phyloP scores from a whole-genome alignment of 2,329 filamentous ascomycete species.

The Penicillium sclerotiorum region DNA sequence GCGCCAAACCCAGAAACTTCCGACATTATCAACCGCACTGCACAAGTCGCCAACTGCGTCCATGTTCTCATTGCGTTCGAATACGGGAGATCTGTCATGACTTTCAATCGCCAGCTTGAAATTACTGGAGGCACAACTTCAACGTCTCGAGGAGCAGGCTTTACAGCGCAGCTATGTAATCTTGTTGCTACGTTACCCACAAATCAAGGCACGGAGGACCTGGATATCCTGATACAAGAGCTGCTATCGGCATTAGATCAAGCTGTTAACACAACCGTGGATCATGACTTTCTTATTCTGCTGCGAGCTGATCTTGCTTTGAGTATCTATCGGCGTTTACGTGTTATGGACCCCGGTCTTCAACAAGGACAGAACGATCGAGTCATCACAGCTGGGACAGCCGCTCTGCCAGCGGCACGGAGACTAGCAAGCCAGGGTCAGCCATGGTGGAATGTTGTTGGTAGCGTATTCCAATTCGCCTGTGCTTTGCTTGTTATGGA shows the following conservation, averaged over 20 bases:
- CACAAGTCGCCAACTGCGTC: constrained; percentile 31
- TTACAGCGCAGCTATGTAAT: constrained; percentile 20
- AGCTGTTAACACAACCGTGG: constrained; percentile 13
- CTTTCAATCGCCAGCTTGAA: constrained; percentile 26
- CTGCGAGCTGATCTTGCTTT: constrained; percentile 33
- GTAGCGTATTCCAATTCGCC: constrained; percentile 47
- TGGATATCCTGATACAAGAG: constrained; percentile 6
- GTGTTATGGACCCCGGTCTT: constrained; percentile 41
- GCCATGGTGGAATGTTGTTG: constrained; percentile 50
- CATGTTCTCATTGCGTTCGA: constrained; percentile 38
- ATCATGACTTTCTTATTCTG: constrained; percentile 36
- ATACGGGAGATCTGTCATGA: constrained; percentile 34
- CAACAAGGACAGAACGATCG: constrained; percentile 41
- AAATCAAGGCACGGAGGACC: constrained; percentile 1
- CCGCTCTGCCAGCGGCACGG: constrained; percentile 37
- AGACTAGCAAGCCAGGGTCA: constrained; percentile 36
- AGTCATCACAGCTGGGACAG: constrained; percentile 38
- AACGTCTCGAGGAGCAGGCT: constrained; percentile 11
- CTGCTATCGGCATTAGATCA: constrained; percentile 12
- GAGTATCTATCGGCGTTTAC: constrained; percentile 44
- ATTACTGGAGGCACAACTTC: constrained; percentile 11
- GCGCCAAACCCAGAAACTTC: constrained; percentile 9
- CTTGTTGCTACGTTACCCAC: constrained; percentile 17
- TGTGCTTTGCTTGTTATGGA: constrained; percentile 47
- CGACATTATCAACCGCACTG: constrained; percentile 28